Conservation (phyloP, 1,284 basidiomycete species). For the Earliella scabrosa region DNA sequence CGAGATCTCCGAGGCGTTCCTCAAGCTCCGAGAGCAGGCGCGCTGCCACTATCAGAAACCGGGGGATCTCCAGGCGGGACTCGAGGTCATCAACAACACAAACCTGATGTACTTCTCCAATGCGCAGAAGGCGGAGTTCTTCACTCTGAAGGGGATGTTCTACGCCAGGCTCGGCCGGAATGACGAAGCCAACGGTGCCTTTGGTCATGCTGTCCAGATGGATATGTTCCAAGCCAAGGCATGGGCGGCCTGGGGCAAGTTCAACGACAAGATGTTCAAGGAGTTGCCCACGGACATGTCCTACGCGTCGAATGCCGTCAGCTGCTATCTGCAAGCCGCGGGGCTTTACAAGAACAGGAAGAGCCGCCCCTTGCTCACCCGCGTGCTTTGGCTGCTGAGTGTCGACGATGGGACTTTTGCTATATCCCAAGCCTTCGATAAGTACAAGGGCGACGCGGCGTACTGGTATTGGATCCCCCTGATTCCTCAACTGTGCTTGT, state of each 20-base stretch:
- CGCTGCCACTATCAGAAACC: conserved; percentile 98
- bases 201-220: conserved; percentile 94
- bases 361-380: conserved; percentile 88
- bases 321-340: conserved; percentile 97
- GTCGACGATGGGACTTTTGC: conserved; percentile 83
- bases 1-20: conserved; percentile 99
- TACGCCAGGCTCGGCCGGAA: conserved; percentile 86
- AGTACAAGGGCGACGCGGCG: conserved; percentile 95
- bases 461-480: conserved; percentile 99
- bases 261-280: conserved; percentile 93
- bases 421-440: conserved; percentile 92
- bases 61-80: conserved; percentile 89
- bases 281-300: conserved; percentile 76
- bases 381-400: conserved; percentile 96
- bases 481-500: conserved; percentile 94
- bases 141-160: conserved; percentile 99
- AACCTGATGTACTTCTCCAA: conserved; percentile 98
- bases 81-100: conserved; percentile 99
- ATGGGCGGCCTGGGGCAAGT: conserved; percentile 99
- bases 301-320: conserved; percentile 90
- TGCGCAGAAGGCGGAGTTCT: conserved; percentile 97
- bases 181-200: conserved; percentile 93
- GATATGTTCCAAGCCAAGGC: conserved; percentile 96
- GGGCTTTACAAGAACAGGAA: conserved; percentile 96
- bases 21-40: conserved; percentile 99